Conservation (phyloP, 2,329 filamentous ascomycete species). For the Mollisia scopiformis region DNA sequence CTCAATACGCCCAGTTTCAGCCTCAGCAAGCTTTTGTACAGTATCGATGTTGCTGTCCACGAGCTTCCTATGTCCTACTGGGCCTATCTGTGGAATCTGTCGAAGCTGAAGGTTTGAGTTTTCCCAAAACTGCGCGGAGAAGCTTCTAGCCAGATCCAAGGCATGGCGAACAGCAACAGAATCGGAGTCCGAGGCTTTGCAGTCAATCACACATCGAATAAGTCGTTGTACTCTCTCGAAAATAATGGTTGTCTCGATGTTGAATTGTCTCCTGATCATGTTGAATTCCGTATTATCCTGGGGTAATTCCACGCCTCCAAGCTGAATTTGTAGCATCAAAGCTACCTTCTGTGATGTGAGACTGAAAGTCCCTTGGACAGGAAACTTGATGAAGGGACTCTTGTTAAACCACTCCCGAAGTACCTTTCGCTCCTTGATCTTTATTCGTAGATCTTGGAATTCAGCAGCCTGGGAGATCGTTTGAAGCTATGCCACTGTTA, state of each 20-base stretch:
- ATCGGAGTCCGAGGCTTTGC: constrained; percentile 62
- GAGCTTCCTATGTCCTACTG: constrained; percentile 75
- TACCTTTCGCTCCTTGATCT: constrained; percentile 66
- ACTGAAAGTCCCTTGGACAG: constrained; percentile 68
- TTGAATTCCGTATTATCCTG: constrained; percentile 58
- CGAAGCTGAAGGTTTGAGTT: constrained; percentile 78
- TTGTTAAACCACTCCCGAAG: constrained; percentile 78
- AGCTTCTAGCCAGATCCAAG: constrained; percentile 76
- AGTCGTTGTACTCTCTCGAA: constrained; percentile 72
- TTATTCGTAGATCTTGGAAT: constrained; percentile 73
- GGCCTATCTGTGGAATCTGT: constrained; percentile 79
- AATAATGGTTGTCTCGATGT: constrained; percentile 62
- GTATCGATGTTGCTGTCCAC: constrained; percentile 69
- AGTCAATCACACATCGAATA: constrained; percentile 77
- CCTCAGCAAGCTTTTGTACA: constrained; percentile 69
- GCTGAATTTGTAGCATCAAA: constrained; percentile 74
- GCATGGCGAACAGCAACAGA: constrained; percentile 68
- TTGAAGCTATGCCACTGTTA: constrained; percentile 55
- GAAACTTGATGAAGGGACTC: constrained; percentile 68
- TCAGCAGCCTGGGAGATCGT: constrained; percentile 70
- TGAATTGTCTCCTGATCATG: constrained; percentile 58
- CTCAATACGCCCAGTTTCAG: constrained; percentile 76
- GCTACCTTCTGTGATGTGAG: constrained; percentile 75
- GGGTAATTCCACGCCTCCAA: constrained; percentile 68
- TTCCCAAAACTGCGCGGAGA: constrained; percentile 77